Base-by-base conservation (phyloP, 192 early-diverging fungal species). In the Backusella liffmaniae region DNA sequence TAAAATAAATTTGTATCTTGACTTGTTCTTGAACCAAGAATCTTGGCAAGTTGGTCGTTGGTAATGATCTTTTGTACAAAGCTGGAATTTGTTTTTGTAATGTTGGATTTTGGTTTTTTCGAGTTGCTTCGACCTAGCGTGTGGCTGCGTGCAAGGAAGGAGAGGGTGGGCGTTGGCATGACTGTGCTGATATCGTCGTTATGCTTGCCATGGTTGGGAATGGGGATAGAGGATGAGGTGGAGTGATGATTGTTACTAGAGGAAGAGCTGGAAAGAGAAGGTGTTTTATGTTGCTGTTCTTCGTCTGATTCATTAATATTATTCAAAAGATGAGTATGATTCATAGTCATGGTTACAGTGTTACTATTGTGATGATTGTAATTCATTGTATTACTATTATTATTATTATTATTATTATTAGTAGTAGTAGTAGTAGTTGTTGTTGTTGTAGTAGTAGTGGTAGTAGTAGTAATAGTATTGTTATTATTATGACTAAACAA, bases 11-110 rank as follows among this genome's bases (percentile, higher is more conserved):
- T 92, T 0, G 90, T 89, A 36, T 89, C 86, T 67, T 89, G 88
- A 65, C 82, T 80, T 26, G 81, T 82, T 26, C 88, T 76, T 59
- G 84, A 83, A 21, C 83, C 79, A 34, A 91, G 79, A 73, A 91
- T 86, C 70, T 85, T 88, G 39, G 91, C 89, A 21, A 94, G 77
- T 56, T 90, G 87, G 62, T 94, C 92, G 75, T 90, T 88, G 0
- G 91, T 91, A 12, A 89, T 83, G 32, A 94, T 90, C 26, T 88
- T 85, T 53, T 86, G 75, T 29, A 94, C 91, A 83, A 89, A 93
- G 1, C 89, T 85, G 10, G 92, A 94, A 21, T 90, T 92, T 16
- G 91, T 91, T 62, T 92, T 92, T 13, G 90, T 86, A 53, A 94
- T 88, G 56, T 86, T 92, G 9, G 86, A 88, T 71, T 88, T 89